Percentiles rank a stretch among this genome's conserved stretches.
These are phyloP conservation scores for Boletus tylopilopsis DNA, from an alignment of 768 basidiomycete species.

Conservation along the genomic window DNA sequence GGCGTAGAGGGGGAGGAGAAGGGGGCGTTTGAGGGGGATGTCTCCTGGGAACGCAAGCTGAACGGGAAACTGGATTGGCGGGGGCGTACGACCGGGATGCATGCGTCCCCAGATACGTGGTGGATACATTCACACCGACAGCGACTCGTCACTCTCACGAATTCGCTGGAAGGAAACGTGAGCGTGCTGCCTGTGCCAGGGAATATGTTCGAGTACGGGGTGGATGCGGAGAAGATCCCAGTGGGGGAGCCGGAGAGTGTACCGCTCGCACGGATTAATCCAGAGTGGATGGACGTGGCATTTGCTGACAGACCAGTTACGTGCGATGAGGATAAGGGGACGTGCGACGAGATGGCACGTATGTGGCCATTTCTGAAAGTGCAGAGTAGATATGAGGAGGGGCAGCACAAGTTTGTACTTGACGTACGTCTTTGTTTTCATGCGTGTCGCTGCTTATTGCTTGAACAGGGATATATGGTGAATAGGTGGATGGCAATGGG, in stretches of 20 bases:
- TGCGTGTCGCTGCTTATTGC: constrained; percentile 59
- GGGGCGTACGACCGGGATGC: constrained; percentile 69
- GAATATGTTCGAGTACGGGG: constrained; percentile 39
- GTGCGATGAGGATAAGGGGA: constrained; percentile 36
- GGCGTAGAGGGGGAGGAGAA: no score
- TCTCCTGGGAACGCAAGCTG: constrained; percentile 59
- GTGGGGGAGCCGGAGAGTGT: constrained; percentile 35
- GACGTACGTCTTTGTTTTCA: constrained; percentile 40
- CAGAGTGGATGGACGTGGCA: constrained; percentile 58
- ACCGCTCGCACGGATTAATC: constrained; percentile 43
- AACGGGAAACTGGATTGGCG: constrained; percentile 71
- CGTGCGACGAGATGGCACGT: constrained; percentile 41
- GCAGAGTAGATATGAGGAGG: constrained; percentile 46
- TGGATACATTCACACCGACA: constrained; percentile 54
- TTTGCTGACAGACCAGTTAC: constrained; percentile 44
- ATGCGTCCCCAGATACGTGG: constrained; percentile 24
- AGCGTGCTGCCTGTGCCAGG: no score
- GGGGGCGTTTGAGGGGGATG: constrained; percentile 42
- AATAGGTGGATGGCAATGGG: constrained; percentile 55
- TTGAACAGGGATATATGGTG: constrained; percentile 69
- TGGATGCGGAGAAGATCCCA: constrained; percentile 25
- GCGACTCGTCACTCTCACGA: constrained; percentile 42
- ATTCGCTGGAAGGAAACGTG: constrained; percentile 37
- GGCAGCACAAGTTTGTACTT: constrained; percentile 57
- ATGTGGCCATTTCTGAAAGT: constrained; percentile 48